A percentile compares a stretch with the other conserved stretches of the same genome.
Evolutionary conservation across 108 stramenopile species (phyloP).

Genomic region (Nitzschia inconspicua): DNA sequence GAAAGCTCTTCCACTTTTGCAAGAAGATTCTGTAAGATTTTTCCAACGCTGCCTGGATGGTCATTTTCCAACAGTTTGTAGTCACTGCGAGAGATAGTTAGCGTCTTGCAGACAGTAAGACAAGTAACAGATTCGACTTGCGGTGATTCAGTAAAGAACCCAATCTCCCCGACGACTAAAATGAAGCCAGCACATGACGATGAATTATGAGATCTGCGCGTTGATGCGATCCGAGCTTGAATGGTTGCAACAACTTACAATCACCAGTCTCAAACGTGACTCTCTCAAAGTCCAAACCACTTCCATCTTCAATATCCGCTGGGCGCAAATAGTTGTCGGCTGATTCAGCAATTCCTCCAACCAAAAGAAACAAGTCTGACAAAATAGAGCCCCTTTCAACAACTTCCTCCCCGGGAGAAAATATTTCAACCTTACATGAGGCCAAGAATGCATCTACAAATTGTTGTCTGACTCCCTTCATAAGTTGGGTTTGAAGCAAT

Average conservation of each 20-base stretch:
- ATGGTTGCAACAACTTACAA: no score
- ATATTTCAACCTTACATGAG: slow-evolving; percentile 52
- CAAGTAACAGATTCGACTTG: slow-evolving; percentile 33
- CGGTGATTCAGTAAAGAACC: slow-evolving; percentile 62
- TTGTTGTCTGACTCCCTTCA: slow-evolving; percentile 38
- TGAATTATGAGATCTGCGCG: no score
- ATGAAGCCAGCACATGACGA: no score
- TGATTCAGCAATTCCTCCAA: slow-evolving; percentile 44
- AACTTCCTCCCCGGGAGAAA: slow-evolving; percentile 56
- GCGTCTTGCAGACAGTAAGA: slow-evolving; percentile 45
- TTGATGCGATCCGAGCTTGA: no score
- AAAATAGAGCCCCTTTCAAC: slow-evolving; percentile 31
- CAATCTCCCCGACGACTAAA: slow-evolving; percentile 50
- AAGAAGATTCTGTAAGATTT: slow-evolving; percentile 46
- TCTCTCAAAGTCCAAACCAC: background rate
- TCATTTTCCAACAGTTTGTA: slow-evolving; percentile 48
- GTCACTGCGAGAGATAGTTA: slow-evolving; percentile 33
- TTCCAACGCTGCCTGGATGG: slow-evolving; percentile 45
- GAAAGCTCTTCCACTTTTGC: slow-evolving; percentile 16
- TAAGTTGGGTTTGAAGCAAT: slow-evolving; percentile 34
- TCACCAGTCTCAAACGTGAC: slow-evolving; percentile 5
- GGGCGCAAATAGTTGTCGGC: background rate
- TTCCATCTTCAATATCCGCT: background rate
- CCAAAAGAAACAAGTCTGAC: slow-evolving; percentile 51
- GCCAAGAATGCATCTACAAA: slow-evolving; percentile 59